A percentile compares a stretch with the other conserved stretches of the same genome.
Conservation (phyloP, 345 rosid genomes). For the Citrus medica region DNA sequence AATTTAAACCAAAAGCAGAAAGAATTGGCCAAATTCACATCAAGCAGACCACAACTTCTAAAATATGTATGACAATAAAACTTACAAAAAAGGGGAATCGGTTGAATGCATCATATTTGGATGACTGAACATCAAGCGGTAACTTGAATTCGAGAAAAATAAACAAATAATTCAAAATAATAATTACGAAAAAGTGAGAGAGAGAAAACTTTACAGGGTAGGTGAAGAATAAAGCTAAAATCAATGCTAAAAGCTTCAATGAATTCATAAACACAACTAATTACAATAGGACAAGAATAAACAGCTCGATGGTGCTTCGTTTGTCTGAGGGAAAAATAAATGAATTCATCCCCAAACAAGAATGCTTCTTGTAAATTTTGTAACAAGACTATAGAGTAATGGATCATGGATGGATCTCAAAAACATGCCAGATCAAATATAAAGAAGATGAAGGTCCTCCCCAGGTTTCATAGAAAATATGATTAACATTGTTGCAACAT, state of each 20-base stretch:
- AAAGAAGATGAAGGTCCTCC: neutral
- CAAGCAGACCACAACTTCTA: neutral
- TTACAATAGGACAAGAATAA: neutral
- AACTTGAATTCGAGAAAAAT: neutral
- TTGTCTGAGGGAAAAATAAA: neutral
- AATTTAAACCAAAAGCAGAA: neutral
- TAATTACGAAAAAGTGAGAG: neutral
- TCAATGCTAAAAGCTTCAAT: neutral
- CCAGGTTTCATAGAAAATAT: neutral
- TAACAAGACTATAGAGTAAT: no score
- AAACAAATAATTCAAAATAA: neutral
- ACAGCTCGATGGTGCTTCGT: neutral
- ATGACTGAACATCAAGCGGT: neutral
- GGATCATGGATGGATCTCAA: neutral
- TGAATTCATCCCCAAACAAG: neutral
- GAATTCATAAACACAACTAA: neutral
- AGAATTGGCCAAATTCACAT: neutral
- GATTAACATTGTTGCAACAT: neutral
- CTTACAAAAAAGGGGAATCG: neutral
- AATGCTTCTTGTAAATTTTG: neutral
- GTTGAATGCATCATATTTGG: neutral
- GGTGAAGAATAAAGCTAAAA: no score
- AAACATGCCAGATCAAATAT: neutral
- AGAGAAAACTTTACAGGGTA: neutral
- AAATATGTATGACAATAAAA: neutral